Evolutionary conservation across 78 protist genomes (phyloP).

Genomic region (Dictyostelium citrinum): DNA sequence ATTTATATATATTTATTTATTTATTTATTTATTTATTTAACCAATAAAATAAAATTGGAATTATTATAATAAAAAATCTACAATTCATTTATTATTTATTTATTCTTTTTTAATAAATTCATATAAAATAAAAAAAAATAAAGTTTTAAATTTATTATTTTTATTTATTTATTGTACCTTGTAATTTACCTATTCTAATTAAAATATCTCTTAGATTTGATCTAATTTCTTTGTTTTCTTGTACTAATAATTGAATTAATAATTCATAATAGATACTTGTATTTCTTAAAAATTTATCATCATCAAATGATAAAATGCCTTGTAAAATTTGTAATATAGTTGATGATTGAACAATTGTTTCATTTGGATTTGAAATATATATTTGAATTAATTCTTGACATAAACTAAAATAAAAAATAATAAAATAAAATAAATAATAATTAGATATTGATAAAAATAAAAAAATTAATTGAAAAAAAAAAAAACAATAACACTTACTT

Average conservation of each 20-base stretch:
- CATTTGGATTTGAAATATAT: neutral
- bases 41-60: no score
- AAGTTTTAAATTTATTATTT: neutral
- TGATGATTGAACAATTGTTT: constrained; percentile 33
- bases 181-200: constrained; percentile 37
- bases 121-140: no score
- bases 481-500: neutral
- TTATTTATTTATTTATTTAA: neutral
- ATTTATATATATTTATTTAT: neutral
- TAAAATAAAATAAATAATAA: no score
- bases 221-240: constrained; percentile 56
- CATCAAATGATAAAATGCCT: constrained; percentile 15
- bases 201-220: constrained; percentile 53
- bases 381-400: constrained; percentile 39
- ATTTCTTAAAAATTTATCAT: constrained; percentile 57
- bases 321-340: constrained; percentile 48
- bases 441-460: neutral
- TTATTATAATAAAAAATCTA: no score
- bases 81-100: no score
- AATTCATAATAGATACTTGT: constrained; percentile 50
- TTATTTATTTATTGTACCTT: constrained; percentile 15
- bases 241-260: constrained; percentile 21
- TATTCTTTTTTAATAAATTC: no score
- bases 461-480: neutral
- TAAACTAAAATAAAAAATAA: constrained; percentile 11